Evolutionary conservation across 2,329 filamentous ascomycete species (phyloP), one percentile per base, ranked within the genome.

Genomic region (Ophiostoma novo-ulmi): DNA sequence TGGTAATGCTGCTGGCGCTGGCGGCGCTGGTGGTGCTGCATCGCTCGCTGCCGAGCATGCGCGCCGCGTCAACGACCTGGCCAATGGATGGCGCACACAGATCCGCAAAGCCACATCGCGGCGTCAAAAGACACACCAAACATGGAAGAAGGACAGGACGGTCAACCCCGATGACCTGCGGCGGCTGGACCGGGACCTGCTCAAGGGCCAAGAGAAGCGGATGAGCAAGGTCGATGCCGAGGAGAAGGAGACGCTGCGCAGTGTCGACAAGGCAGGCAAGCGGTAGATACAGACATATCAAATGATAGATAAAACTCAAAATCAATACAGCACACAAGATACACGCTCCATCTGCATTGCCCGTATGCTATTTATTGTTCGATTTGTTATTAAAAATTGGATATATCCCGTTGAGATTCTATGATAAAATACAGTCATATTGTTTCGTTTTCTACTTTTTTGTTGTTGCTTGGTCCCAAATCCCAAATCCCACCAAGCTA

Each of bases 131-230:
- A 76, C 84, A 65, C 81, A 87, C 72, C 82, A 81, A 77, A 78
- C 80, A 63, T 87, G 84, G 85, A 79, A 77, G 73, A 82, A 82
- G 78, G 80, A 80, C 11, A 79, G 78, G 26, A 48, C 73, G 13
- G 74, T 88, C 39, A 76, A 81, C 58, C 80, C 80, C 1, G 85
- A 88, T 74, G 76, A 79, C 65, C 76, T 78, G 75, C 74, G 73
- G 69, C 76, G 74, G 39, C 76, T 84, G n/a, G 81, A 82, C 73
- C 80, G 80, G 74, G 81, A 82, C 76, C 80, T 85, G 76, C 82
- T 84, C 75, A 83, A 83, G 78, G 72, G 82, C 71, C 84, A 85
- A 79, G 82, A 85, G 71, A 85, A 85, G 78, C 80, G 82, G 77
- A 82, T 87, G 79, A 81, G 81, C 76, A 80, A 80, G 70, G 81